Conservation (phyloP, 1,139 yeast genomes). For the Magnusiomyces fungicola region DNA sequence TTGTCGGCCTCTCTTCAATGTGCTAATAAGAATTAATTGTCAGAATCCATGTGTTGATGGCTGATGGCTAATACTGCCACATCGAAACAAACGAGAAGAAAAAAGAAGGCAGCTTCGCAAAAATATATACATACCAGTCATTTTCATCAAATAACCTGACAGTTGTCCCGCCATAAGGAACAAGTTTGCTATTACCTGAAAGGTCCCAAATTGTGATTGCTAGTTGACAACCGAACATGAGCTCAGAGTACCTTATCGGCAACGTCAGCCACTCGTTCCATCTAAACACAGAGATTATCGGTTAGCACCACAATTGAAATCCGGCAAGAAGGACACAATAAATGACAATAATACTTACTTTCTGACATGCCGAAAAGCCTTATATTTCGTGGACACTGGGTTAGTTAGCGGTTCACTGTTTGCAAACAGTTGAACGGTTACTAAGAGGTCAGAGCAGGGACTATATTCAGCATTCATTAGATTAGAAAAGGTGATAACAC, state of each 20-base stretch:
- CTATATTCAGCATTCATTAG: constrained; percentile 20
- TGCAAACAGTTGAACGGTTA: constrained; percentile 53
- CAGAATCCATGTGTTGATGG: too few species aligned
- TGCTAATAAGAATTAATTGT: constrained; percentile 24
- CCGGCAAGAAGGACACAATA: not conserved
- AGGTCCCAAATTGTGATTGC: constrained; percentile 62
- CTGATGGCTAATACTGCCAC: too few species aligned
- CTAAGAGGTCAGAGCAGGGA: constrained; percentile 52
- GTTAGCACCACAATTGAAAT: too few species aligned
- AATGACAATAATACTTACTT: constrained; percentile 10
- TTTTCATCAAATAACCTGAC: constrained; percentile 49
- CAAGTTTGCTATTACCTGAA: constrained; percentile 44
- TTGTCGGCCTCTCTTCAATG: constrained; percentile 53
- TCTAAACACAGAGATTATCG: constrained; percentile 24
- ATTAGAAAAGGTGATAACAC: not conserved
- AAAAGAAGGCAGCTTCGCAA: not conserved
- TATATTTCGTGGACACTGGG: constrained; percentile 61
- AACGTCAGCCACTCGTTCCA: constrained; percentile 63
- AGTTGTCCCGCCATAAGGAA: constrained; percentile 52
- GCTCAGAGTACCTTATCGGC: constrained; percentile 63
- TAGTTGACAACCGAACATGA: constrained; percentile 55
- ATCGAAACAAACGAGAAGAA: not conserved
- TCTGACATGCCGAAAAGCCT: constrained; percentile 43
- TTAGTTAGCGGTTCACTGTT: constrained; percentile 57
- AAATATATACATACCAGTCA: constrained; percentile 23